Conservation (phyloP, 345 rosid genomes). For the Xanthoceras sorbifolium region DNA sequence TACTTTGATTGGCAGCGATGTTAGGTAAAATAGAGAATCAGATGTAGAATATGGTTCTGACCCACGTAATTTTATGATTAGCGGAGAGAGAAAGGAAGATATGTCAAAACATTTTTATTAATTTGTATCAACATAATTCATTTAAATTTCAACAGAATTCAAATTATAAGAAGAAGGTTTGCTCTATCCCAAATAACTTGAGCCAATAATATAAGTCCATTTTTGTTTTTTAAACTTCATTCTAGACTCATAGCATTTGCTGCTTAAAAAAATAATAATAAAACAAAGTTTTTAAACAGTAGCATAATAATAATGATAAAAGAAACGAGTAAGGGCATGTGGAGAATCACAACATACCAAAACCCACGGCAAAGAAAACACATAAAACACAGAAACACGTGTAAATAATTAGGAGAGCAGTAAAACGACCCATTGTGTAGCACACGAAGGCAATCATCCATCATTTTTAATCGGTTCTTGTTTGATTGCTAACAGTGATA, state of each 20-base stretch:
- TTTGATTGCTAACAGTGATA: background rate
- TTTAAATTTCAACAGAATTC: no score
- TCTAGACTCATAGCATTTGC: no score
- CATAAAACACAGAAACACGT: conserved; percentile 12
- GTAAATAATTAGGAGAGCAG: conserved; percentile 29
- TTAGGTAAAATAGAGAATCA: background rate
- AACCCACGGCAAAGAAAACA: background rate
- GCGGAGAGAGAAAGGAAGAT: no score
- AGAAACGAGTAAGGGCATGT: background rate
- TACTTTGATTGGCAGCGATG: no score
- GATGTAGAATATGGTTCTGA: background rate
- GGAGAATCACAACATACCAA: background rate
- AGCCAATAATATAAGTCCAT: no score
- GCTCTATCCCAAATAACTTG: no score
- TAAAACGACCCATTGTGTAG: conserved; percentile 26
- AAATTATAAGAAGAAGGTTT: no score
- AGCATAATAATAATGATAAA: background rate
- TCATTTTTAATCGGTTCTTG: conserved; percentile 6
- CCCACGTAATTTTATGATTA: no score
- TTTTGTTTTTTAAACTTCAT: no score
- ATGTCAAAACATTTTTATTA: background rate
- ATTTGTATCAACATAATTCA: background rate
- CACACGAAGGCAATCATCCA: conserved; percentile 33
- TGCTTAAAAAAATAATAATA: no score
- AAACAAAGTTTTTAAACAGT: background rate